Base-by-base conservation (phyloP, 2,329 filamentous ascomycete genomes). In the Thermothelomyces thermophilus region DNA sequence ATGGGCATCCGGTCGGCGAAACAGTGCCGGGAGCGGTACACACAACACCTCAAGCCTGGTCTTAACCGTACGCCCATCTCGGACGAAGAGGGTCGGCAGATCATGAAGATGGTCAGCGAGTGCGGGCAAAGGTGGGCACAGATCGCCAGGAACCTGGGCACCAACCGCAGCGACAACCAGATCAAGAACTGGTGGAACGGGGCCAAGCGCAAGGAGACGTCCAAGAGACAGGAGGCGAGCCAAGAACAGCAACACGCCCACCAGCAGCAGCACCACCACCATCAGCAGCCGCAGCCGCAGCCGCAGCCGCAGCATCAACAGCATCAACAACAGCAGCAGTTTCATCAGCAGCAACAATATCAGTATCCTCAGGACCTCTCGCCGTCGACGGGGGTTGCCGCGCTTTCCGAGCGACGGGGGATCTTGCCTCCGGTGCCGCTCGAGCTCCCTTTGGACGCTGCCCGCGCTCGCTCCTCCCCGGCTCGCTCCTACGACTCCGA, bases 171-270 rank as follows among this genome's bases (percentile, higher is more conserved):
- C 66, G 90, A 96, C 72, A 96, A 96, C 63, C 86, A 88, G 28
- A 87, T 96, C 56, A 96, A 96, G 79, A 96, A 96, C 68, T 96
- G 90, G 89, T 95, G 88, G 87, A 95, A 95, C 64, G 89, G 90
- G 43, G 87, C 85, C 64, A 86, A 90, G 77, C 82, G 89, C 62
- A 76, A 73, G 62, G 73, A 82, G 56, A 67, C 43, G 20, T 47
- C 46, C 26, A 46, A 53, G 47, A 47, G 47, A 9, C 51, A 46
- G 17, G 51, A 53, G 26, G 39, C 47, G 5, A 17, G 19, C 20
- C 42, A 46, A 5, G 30, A 31, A 1, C 51, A 43, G 3, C 13
- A 17, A 14, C 24, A 30, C 4, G 37, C 37, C 3, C 19, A 30
- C n/a, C 41, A 22, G 2, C 50, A 41, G 2, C 19, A 19, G 10